Conservation (phyloP, 1,284 basidiomycete genomes). For the Heimioporus punctisporus region DNA sequence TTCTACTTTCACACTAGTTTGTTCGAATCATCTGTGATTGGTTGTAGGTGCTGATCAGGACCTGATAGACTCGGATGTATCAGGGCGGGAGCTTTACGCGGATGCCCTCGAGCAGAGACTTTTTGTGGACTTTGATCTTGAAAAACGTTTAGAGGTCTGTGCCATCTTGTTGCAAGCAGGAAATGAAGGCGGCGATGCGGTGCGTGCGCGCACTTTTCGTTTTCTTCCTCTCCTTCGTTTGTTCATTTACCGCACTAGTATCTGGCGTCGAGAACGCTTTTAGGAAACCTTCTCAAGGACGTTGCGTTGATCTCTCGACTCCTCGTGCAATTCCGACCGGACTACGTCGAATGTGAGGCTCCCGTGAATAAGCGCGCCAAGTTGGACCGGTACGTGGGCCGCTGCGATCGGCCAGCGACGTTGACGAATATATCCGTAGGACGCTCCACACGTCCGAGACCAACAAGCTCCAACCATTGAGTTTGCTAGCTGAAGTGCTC, state of each 20-base stretch:
- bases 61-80: constrained; percentile 27
- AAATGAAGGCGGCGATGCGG: constrained; percentile 45
- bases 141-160: constrained; percentile 59
- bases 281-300: constrained; percentile 51
- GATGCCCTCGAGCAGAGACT: constrained; percentile 52
- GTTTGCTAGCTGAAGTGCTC: constrained; percentile 74
- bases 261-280: constrained; percentile 48
- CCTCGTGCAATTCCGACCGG: constrained; percentile 56
- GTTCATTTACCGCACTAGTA: constrained; percentile 39
- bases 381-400: constrained; percentile 50
- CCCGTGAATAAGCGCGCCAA: constrained; percentile 67
- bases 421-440: constrained; percentile 12
- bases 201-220: constrained; percentile 34
- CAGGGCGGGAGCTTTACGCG: constrained; percentile 42
- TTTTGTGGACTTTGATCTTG: constrained; percentile 50
- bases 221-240: neutral
- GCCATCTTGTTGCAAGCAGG: constrained; percentile 54
- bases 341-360: constrained; percentile 39
- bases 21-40: constrained; percentile 11
- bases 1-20: constrained; percentile 49
- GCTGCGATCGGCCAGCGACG: neutral
- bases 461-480: constrained; percentile 48
- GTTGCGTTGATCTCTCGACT: constrained; percentile 58
- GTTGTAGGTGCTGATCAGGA: constrained; percentile 3
- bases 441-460: constrained; percentile 24